These are phyloP conservation scores for Phytophthora tubulina DNA, from an alignment of 352 stramenopile species.

Conservation along the genomic window DNA sequence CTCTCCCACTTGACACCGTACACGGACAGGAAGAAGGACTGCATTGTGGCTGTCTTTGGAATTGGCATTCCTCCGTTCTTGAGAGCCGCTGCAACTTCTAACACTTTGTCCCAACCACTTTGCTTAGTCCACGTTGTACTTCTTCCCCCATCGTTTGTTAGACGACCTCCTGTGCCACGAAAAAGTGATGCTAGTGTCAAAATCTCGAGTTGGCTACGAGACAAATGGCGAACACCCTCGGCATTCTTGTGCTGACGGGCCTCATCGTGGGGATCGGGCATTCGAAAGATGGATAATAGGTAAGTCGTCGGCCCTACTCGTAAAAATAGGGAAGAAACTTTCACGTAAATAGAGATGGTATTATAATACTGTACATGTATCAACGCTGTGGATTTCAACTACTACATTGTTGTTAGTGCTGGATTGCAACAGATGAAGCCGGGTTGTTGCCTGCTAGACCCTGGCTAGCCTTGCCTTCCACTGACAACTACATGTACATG, in stretches of 20 bases:
- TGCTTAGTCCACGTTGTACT: slow-evolving; percentile 46
- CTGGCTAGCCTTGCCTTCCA: slow-evolving; percentile 28
- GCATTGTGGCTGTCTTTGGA: slow-evolving; percentile 39
- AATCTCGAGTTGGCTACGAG: slow-evolving; percentile 51
- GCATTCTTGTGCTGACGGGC: slow-evolving; percentile 4
- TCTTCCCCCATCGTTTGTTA: background rate
- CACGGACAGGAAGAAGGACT: slow-evolving; percentile 44
- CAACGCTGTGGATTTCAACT: no score
- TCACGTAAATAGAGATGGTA: background rate
- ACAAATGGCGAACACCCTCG: slow-evolving; percentile 11
- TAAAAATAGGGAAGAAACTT: slow-evolving; percentile 19
- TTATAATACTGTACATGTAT: no score
- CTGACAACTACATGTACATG: slow-evolving; percentile 22
- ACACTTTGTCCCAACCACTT: slow-evolving; percentile 50
- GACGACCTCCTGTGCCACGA: slow-evolving; percentile 45
- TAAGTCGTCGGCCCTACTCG: background rate
- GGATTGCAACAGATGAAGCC: slow-evolving; percentile 18
- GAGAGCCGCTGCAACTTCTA: slow-evolving; percentile 18
- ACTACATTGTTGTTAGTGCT: background rate
- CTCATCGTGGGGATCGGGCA: slow-evolving; percentile 1
- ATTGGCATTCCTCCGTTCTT: slow-evolving; percentile 18
- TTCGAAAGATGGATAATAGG: background rate
- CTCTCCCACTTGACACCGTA: slow-evolving; percentile 63
- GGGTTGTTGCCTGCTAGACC: slow-evolving; percentile 7
- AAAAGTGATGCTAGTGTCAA: slow-evolving; percentile 58